These are phyloP conservation scores for Fusarium keratoplasticum DNA, from an alignment of 2,329 filamentous ascomycete species.

Conservation along the genomic window DNA sequence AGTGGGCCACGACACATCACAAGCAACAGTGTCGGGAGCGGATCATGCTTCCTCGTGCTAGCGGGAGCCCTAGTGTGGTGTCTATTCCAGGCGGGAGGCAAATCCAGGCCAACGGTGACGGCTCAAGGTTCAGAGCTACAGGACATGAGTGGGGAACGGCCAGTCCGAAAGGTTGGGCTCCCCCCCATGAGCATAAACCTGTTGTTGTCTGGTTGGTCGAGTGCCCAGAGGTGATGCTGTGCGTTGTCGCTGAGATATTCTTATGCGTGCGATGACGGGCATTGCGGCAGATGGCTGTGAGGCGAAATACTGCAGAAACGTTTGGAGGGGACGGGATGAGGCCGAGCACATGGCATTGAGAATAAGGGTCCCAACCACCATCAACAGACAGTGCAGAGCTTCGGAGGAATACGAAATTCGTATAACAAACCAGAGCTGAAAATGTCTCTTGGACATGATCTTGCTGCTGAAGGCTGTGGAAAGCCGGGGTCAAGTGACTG, in stretches of 20 bases:
- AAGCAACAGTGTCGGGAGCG: neutral
- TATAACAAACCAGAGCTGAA: neutral
- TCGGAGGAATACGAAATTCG: neutral
- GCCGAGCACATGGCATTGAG: constrained; percentile 5
- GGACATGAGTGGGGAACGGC: neutral
- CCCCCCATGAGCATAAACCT: neutral
- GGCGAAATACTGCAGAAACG: neutral
- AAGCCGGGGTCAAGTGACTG: neutral
- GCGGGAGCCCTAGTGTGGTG: neutral
- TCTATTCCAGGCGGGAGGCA: neutral
- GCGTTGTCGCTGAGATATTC: neutral
- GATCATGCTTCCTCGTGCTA: neutral
- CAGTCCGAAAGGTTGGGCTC: constrained; percentile 5
- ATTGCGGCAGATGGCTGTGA: neutral
- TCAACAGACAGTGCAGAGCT: neutral
- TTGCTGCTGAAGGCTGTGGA: neutral
- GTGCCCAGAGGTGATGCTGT: neutral
- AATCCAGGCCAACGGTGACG: constrained; percentile 3
- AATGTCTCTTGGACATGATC: neutral
- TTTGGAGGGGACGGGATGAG: constrained; percentile 5
- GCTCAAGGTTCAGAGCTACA: constrained; percentile 19
- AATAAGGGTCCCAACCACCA: constrained; percentile 5
- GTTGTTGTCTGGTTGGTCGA: neutral
- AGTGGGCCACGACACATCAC: neutral
- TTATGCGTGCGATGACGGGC: neutral